Evolutionary conservation across 1,284 basidiomycete species (phyloP), one percentile per base, ranked within the genome.

Genomic region (Ganoderma leucocontextum): DNA sequence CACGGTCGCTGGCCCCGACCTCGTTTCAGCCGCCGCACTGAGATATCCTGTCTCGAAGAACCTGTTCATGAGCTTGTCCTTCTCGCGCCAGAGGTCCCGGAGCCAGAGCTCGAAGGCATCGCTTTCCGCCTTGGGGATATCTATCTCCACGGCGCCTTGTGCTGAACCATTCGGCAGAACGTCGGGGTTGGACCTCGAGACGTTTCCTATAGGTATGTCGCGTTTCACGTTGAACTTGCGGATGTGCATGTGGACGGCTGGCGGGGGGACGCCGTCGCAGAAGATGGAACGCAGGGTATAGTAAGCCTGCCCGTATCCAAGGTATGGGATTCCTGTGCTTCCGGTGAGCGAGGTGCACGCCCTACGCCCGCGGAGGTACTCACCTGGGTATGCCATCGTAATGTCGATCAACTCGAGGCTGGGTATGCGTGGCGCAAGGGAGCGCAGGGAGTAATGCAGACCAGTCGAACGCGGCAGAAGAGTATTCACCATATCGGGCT

Each of bases 391-490:
- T 22, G 93, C 88, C 71, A 97, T 87, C 0, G 97, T 98, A 57
- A 96, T 82, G 77, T 97, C 96, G n/a, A 98, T 83, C 22, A 99
- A 81, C 74, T 91, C 88, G 70, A 99, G 83, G 68, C 87, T 87
- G 25, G 92, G 91, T 53, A 97, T 87, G 63, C 92, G 87, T 22
- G 94, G 91, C 10, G 90, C 85, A 10, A 99, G 86, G 0, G 95
- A 92, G 35, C 95, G 88, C 44, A 98, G 82, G 70, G 91, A 94
- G 78, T 94, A 95, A 70, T 94, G 91, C 62, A 98, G 82, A 0
- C 97, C 97, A 0, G 95, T 98, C 35, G 96, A 95, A 60, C 97
- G 88, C 0, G 97, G 97, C 60, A 98, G 87, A 8, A 99, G 86
- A 19, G 89, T 80, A 76, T 98, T 91, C 58, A 81, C 83, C 81